A percentile compares a stretch with the other conserved stretches of the same genome.
Evolutionary conservation across 768 basidiomycete genomes (phyloP).

Genomic region (Psilocybe azurescens): DNA sequence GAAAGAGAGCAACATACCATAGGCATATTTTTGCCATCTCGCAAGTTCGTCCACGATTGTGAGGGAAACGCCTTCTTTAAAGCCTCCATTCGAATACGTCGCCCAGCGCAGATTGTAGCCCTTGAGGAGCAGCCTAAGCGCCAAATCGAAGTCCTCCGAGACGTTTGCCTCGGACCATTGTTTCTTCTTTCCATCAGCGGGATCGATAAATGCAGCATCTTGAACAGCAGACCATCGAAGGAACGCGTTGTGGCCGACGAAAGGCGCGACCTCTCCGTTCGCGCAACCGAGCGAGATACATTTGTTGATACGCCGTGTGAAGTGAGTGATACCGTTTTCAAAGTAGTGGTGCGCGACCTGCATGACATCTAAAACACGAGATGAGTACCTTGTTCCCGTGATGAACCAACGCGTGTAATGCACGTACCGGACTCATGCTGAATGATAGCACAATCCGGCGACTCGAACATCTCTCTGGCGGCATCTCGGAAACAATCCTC

Average conservation of each 20-base stretch:
- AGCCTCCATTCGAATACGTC: slow-evolving; percentile 82
- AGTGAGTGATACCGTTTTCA: slow-evolving; percentile 89
- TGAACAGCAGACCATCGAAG: slow-evolving; percentile 88
- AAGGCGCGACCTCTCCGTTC: slow-evolving; percentile 83
- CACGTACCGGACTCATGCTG: slow-evolving; percentile 81
- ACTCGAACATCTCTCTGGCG: slow-evolving; percentile 81
- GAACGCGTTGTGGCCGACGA: slow-evolving; percentile 89
- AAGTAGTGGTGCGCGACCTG: slow-evolving; percentile 90
- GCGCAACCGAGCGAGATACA: slow-evolving; percentile 80
- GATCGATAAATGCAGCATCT: slow-evolving; percentile 78
- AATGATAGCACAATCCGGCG: slow-evolving; percentile 84
- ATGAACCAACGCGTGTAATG: slow-evolving; percentile 12
- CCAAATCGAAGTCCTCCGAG: slow-evolving; percentile 84
- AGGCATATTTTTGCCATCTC: slow-evolving; percentile 84
- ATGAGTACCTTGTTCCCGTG: not conserved
- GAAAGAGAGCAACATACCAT: slow-evolving; percentile 38
- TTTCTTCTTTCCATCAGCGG: slow-evolving; percentile 63
- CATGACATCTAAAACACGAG: slow-evolving; percentile 60
- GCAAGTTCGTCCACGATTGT: slow-evolving; percentile 90
- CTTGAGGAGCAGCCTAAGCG: slow-evolving; percentile 67
- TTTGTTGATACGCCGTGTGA: slow-evolving; percentile 88
- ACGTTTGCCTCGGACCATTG: slow-evolving; percentile 81
- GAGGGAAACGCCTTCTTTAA: slow-evolving; percentile 89
- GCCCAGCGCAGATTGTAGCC: slow-evolving; percentile 84
- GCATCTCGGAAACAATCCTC: slow-evolving; percentile 89